Evolutionary conservation across 2,329 filamentous ascomycete species (phyloP), one percentile per base, ranked within the genome.

Genomic region (Botryotinia globosa): DNA sequence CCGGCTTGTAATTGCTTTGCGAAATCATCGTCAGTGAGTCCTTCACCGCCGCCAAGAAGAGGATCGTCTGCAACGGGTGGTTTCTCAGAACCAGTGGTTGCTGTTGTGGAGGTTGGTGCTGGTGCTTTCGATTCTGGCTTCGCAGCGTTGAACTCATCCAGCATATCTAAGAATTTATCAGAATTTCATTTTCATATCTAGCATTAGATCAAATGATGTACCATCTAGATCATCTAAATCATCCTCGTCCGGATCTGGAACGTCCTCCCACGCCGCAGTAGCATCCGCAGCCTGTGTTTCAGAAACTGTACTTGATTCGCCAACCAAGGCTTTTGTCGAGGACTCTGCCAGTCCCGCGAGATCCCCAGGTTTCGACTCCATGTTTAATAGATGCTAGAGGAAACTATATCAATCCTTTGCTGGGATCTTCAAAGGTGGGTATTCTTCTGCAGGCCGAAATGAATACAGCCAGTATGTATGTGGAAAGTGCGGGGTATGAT

Each of bases 181-280:
- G 71, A 32, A 59, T 39, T 39, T 25, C 12, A 34, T 39, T 20
- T 20, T 42, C 37, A 56, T 34, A 37, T 44, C 18, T 56, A 20
- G 25, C 14, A 66, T 16, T 32, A 9, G 29, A 48, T 51, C 34
- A 9, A 42, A 54, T 51, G 32, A 67, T 84, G 77, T 82, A 93
- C 93, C 94, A 83, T 99, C 96, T 62, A 99, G 85, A 79, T 98
- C 96, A 79, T 98, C 93, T 32, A 96, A 84, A 77, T 96, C 93
- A 82, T 96, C 96, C 82, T 97, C 94, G 76, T 98, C 95, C 10
- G 94, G 95, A 79, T 98, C 95, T 32, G 94, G 91, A 25, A 92
- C 90, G 77, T 92, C 87, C 34, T 87, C 88, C 42, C 73, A 64
- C 59, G 72, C 74, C 63, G 72, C 64, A 61, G 69, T 29, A 44